phyloP scores from a whole-genome alignment of 768 basidiomycete genomes.

The Rickenella mellea region DNA sequence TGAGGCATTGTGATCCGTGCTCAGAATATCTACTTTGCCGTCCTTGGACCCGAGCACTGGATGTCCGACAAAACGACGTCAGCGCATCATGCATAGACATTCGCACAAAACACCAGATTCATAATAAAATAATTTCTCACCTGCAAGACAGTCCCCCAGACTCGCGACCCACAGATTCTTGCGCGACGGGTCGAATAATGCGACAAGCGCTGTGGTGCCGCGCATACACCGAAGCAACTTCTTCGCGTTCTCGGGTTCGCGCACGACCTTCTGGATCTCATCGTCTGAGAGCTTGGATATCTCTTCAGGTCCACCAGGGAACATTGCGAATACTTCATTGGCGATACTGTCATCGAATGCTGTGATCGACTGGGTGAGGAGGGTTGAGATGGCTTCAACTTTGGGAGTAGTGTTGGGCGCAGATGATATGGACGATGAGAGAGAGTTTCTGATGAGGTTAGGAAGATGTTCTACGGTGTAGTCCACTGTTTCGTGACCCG shows the following conservation, averaged over 20 bases:
- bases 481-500: slow-evolving; percentile 61
- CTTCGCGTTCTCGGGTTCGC: slow-evolving; percentile 38
- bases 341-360: slow-evolving; percentile 63
- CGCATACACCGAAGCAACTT: slow-evolving; percentile 37
- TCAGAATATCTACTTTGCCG: slow-evolving; percentile 38
- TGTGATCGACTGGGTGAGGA: slow-evolving; percentile 47
- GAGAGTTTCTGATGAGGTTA: slow-evolving; percentile 54
- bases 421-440: slow-evolving; percentile 27
- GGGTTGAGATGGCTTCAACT: slow-evolving; percentile 40
- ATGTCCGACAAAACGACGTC: not conserved
- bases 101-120: no score
- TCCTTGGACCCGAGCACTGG: not conserved
- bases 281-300: slow-evolving; percentile 43
- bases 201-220: slow-evolving; percentile 40
- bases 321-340: slow-evolving; percentile 52
- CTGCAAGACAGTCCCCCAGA: slow-evolving; percentile 46
- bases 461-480: slow-evolving; percentile 62
- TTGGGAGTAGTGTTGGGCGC: slow-evolving; percentile 28
- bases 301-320: slow-evolving; percentile 43
- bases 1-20: slow-evolving; percentile 61
- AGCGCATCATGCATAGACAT: not conserved
- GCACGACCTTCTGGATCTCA: slow-evolving; percentile 49
- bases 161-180: slow-evolving; percentile 47
- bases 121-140: slow-evolving; percentile 21
- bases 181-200: slow-evolving; percentile 32